Conservation (phyloP, 257 asterid genomes). For the Fraxinus americana region DNA sequence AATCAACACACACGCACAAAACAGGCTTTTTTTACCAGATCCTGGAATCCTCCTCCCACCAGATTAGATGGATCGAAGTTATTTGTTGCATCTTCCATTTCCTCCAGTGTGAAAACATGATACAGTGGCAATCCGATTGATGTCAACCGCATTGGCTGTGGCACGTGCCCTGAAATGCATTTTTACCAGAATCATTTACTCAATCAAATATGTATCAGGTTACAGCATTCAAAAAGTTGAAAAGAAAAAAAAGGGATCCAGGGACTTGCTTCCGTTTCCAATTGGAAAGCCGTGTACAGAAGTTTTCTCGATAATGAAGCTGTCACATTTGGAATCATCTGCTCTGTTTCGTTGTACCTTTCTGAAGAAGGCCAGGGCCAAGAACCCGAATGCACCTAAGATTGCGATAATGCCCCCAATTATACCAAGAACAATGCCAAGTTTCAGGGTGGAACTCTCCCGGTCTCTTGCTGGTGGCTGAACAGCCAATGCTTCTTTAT, state of each 20-base stretch:
- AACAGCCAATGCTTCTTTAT: conserved; percentile 84
- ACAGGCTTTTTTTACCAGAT: conserved; percentile 54
- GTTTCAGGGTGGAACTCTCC: conserved; percentile 51
- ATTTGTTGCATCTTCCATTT: conserved; percentile 88
- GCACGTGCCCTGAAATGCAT: conserved; percentile 54
- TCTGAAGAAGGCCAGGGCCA: conserved; percentile 48
- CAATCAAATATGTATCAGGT: background rate
- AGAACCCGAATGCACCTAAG: conserved; percentile 48
- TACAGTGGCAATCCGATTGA: conserved; percentile 85
- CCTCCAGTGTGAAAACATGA: conserved; percentile 83
- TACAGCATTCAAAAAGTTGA: background rate
- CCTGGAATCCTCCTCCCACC: conserved; percentile 77
- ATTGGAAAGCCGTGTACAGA: conserved; percentile 42
- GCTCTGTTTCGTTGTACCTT: conserved; percentile 42
- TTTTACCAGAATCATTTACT: background rate
- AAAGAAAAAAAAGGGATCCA: background rate
- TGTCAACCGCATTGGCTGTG: conserved; percentile 72
- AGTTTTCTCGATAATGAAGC: conserved; percentile 60
- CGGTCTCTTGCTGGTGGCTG: conserved; percentile 52
- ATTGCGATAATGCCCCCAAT: conserved; percentile 57
- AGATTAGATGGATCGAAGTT: conserved; percentile 79
- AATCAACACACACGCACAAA: background rate
- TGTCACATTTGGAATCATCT: conserved; percentile 44
- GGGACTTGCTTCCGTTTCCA: conserved; percentile 55
- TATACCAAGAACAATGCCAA: conserved; percentile 73